phyloP scores from a whole-genome alignment of 1,284 basidiomycete genomes.

The Rhizoctonia solani region DNA sequence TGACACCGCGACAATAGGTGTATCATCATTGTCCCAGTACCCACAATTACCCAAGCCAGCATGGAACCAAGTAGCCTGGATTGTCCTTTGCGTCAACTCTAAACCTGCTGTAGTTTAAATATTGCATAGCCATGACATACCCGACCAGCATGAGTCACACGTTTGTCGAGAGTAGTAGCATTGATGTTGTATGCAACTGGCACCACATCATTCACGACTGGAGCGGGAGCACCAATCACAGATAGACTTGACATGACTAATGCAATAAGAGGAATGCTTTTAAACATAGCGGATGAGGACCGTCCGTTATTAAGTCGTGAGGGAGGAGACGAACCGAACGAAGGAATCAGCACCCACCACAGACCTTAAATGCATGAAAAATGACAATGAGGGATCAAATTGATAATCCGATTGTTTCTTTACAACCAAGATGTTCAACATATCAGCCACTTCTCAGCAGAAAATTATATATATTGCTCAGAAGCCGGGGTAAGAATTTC shows the following conservation, averaged over 20 bases:
- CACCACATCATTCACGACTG: background rate
- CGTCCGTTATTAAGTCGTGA: no score
- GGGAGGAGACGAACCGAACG: no score
- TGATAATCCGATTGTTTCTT: no score
- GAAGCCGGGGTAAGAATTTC: no score
- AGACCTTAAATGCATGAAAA: no score
- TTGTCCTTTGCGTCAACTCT: background rate
- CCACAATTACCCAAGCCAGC: slow-evolving; percentile 19
- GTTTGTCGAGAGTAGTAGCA: slow-evolving; percentile 15
- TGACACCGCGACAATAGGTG: slow-evolving; percentile 16
- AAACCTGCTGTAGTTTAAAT: background rate
- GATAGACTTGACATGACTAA: background rate
- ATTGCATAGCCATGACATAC: background rate
- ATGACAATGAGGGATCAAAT: no score
- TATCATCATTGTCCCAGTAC: slow-evolving; percentile 11
- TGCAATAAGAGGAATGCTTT: no score
- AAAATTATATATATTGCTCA: no score
- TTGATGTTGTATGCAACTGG: background rate
- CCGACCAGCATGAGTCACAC: slow-evolving; percentile 8
- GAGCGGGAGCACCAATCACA: background rate
- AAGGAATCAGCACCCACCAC: no score
- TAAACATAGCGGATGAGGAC: no score
- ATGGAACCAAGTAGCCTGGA: slow-evolving; percentile 27
- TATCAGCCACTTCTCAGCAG: no score
- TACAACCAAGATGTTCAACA: no score